Evolutionary conservation across 2,329 filamentous ascomycete species (phyloP), one percentile per base, ranked within the genome.

Genomic region (Chaetomiaceae sp.): DNA sequence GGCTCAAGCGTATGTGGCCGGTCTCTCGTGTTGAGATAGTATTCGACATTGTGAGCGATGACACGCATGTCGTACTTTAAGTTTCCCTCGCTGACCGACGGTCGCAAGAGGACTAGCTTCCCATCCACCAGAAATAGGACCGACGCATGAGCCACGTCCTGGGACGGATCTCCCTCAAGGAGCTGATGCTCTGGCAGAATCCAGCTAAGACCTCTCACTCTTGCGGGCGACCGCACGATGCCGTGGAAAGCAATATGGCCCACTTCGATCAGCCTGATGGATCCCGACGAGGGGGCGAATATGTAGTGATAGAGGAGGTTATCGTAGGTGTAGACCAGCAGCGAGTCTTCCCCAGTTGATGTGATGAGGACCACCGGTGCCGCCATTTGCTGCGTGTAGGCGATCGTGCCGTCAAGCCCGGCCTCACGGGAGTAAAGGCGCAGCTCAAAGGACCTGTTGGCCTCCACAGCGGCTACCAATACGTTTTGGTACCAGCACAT

Each of bases 401-500:
- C 76, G 21, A 88, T 75, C 17, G 86, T 82, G 12, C 81, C 80
- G 59, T 90, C 87, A 16, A 99, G 78, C 10, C 84, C 74, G 21
- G 85, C 78, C 66, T 99, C 93, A 51, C 95, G 83, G 1, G 92
- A 96, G 68, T 92, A 97, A 14, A 99, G 76, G n/a, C 93, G 87
- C 44, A 99, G 71, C 72, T 96, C 87, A 62, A 90, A 90, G 19
- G 83, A 83, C 58, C 84, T 81, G 59, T 87, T 87, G 48, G 82
- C 84, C 68, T 99, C 93, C n/a, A 96, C 85, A 4, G 92, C 90
- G 34, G 90, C 91, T 50, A 97, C 88, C 16, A 99, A 76, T 27
- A 97, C 87, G 68, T 99, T 92, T 59, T 95, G 90, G 65, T 95
- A 91, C 93, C 93, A 99, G 66, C 92, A 97, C 91, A 99, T 96